These are phyloP conservation scores for Plasmodium ovale DNA, from an alignment of 169 alveolate genomes.

Conservation along the genomic window DNA sequence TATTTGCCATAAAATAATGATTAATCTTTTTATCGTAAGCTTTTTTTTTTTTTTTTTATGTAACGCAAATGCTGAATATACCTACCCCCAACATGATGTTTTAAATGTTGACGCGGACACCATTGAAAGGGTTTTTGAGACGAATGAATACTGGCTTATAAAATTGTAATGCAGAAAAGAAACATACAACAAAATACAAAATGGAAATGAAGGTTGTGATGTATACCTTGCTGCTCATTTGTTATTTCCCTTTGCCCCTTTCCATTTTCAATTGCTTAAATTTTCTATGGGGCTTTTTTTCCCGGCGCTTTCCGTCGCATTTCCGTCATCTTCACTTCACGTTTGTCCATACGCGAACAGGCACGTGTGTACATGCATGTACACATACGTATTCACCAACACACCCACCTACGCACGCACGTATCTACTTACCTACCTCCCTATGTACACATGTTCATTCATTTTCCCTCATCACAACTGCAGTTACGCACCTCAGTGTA, in stretches of 20 bases:
- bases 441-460: background rate
- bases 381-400: background rate
- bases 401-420: background rate
- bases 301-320: too few species aligned
- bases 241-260: background rate
- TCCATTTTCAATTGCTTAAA: background rate
- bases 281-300: too few species aligned
- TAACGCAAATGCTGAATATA: background rate
- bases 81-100: constrained; percentile 47
- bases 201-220: background rate
- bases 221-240: background rate
- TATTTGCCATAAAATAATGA: constrained; percentile 1
- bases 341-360: too few species aligned
- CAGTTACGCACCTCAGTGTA: constrained; percentile 68
- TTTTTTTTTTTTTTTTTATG: constrained; percentile 8
- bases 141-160: constrained; percentile 36
- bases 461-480: background rate
- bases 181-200: constrained; percentile 13
- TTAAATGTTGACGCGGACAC: constrained; percentile 30
- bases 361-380: background rate
- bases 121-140: constrained; percentile 3
- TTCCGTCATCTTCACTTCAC: too few species aligned
- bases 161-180: constrained; percentile 31
- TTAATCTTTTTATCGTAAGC: constrained; percentile 2
- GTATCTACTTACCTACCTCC: background rate